These are phyloP conservation scores for Nothopassalora personata DNA, from an alignment of 2,329 filamentous ascomycete species.

Conservation along the genomic window DNA sequence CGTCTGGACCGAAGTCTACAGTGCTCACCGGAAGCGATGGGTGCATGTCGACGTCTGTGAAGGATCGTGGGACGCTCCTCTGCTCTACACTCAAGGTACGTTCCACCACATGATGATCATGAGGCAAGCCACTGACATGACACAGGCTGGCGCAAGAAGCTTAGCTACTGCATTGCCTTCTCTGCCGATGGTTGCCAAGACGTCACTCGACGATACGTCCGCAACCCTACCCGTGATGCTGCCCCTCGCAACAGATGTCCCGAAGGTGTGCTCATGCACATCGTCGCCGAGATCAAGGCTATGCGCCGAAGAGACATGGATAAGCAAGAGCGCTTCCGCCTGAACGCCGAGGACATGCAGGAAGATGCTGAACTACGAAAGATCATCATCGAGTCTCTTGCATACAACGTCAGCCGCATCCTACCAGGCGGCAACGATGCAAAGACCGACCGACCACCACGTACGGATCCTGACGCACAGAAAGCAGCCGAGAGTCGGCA, in stretches of 20 bases:
- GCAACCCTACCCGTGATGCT: slow-evolving; percentile 64
- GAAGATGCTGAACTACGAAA: slow-evolving; percentile 71
- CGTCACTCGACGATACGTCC: slow-evolving; percentile 63
- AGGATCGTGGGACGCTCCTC: slow-evolving; percentile 89
- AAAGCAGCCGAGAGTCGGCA: slow-evolving; percentile 45
- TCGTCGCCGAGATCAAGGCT: slow-evolving; percentile 84
- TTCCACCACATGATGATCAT: slow-evolving; percentile 12
- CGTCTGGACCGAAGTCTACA: slow-evolving; percentile 97
- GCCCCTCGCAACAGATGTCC: slow-evolving; percentile 72
- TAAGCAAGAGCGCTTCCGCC: slow-evolving; percentile 76
- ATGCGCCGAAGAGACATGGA: slow-evolving; percentile 76
- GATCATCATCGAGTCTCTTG: slow-evolving; percentile 68
- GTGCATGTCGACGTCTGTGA: slow-evolving; percentile 95
- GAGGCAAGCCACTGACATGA: slow-evolving; percentile 14
- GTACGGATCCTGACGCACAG: slow-evolving; percentile 42
- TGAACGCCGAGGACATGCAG: slow-evolving; percentile 72
- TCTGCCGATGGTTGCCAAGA: slow-evolving; percentile 76
- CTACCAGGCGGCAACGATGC: slow-evolving; percentile 45
- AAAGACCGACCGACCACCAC: slow-evolving; percentile 21
- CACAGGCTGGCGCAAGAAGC: slow-evolving; percentile 83
- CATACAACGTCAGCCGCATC: slow-evolving; percentile 65
- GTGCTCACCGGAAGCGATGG: slow-evolving; percentile 87
- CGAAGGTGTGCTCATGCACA: slow-evolving; percentile 85
- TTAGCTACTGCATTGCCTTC: slow-evolving; percentile 96
- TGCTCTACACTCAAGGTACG: slow-evolving; percentile 79